Evolutionary conservation across 139 green algal species (phyloP), one percentile per base, ranked within the genome.

Genomic region (Picochlorum sp.): DNA sequence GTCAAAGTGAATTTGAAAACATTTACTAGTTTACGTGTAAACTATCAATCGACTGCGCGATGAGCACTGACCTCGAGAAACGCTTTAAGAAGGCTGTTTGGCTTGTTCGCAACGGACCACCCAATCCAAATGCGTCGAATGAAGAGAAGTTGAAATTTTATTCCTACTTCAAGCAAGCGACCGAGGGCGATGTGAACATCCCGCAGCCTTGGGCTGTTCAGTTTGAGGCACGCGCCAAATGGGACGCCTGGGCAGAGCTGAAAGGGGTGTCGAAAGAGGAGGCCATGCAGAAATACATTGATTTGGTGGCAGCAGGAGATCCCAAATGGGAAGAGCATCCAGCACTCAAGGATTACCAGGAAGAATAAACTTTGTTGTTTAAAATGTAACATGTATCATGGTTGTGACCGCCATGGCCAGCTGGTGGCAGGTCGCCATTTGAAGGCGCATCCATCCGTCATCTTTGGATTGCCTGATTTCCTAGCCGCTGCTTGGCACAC

Each of bases 251-350:
- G 83, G 73, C 66, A 55, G 65, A 65, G n/a, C n/a, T 84, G 16
- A 86, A 90, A 66, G 83, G 83, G 28, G 83, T 85, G 69, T 78
- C 59, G 52, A 84, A 76, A 34, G 81, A 88, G 49, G 83, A 90
- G 54, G 83, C 83, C 1, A 90, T 83, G 80, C 69, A 86, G 58
- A 70, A 84, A 30, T 90, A 88, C 63, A 83, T 88, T n/a, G 78
- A 82, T 11, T 62, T 88, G 11, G 16, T 88, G 15, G 71, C 66
- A 2, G 57, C 57, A 71, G 77, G 69, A 20, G 77, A 87, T 38
- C 50, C 81, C 11, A 52, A 74, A 45, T 88, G 82, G 82, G 81
- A 88, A 58, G 41, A 75, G 15, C 77, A 88, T 63, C 38, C 60
- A 14, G 63, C 73, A 16, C 64, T 88, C 4, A 61, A 67, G 5